Evolutionary conservation across 345 rosid genomes (phyloP).

Genomic region (Alliaria petiolata): DNA sequence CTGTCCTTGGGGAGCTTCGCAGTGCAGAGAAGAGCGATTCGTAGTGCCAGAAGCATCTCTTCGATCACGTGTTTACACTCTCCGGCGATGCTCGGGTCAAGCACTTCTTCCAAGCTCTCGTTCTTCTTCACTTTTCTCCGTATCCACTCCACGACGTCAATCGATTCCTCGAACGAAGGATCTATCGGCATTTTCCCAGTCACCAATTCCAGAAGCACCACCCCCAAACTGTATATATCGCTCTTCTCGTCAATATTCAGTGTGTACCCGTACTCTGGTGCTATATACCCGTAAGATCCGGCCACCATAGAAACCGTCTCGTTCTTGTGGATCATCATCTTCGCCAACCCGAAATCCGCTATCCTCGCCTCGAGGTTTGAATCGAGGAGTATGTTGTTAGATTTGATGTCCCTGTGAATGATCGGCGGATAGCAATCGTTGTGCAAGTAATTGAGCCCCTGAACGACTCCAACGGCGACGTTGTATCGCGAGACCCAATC

Average conservation of each 20-base stretch:
- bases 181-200: constrained; percentile 83
- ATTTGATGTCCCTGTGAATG: constrained; percentile 92
- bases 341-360: constrained; percentile 90
- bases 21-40: constrained; percentile 72
- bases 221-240: constrained; percentile 79
- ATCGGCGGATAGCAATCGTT: constrained; percentile 77
- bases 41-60: constrained; percentile 70
- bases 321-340: constrained; percentile 75
- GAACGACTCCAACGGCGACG: constrained; percentile 84
- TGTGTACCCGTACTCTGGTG: constrained; percentile 90
- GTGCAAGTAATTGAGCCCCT: constrained; percentile 83
- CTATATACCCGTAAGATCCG: constrained; percentile 90
- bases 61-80: constrained; percentile 80
- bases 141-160: constrained; percentile 70
- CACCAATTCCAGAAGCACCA: constrained; percentile 73
- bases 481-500: constrained; percentile 91
- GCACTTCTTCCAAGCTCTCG: constrained; percentile 48
- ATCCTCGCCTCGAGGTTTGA: constrained; percentile 70
- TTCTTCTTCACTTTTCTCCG: constrained; percentile 50
- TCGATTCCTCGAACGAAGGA: constrained; percentile 66
- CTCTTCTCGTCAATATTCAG: constrained; percentile 85
- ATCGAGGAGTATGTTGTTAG: constrained; percentile 77
- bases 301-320: constrained; percentile 92
- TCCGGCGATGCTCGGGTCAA: constrained; percentile 69
- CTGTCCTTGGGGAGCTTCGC: constrained; percentile 83